Evolutionary conservation across 768 basidiomycete genomes (phyloP).

Genomic region (Lactifluus volemus): DNA sequence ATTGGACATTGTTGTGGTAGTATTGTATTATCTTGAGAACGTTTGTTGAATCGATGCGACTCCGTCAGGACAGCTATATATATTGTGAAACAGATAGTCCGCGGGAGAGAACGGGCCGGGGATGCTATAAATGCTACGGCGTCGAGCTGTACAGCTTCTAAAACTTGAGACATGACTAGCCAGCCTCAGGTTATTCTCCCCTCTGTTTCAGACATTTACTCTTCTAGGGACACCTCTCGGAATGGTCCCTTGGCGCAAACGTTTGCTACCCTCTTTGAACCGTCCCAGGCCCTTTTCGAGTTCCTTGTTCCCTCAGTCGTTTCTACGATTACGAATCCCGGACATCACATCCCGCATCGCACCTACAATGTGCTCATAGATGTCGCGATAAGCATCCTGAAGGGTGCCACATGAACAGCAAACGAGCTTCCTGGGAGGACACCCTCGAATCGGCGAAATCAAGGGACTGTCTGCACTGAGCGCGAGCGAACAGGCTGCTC

Average conservation of each 20-base stretch:
- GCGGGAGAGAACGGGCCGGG: neutral
- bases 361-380: slow-evolving; percentile 52
- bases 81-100: too few relatives aligned
- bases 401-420: slow-evolving; percentile 43
- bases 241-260: slow-evolving; percentile 26
- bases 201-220: slow-evolving; percentile 5
- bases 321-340: slow-evolving; percentile 29
- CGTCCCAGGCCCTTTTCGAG: slow-evolving; percentile 51
- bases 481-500: slow-evolving; percentile 64
- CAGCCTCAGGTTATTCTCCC: slow-evolving; percentile 1
- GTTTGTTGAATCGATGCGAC: neutral
- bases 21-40: neutral
- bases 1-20: neutral
- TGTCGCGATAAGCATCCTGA: slow-evolving; percentile 39
- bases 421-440: slow-evolving; percentile 67
- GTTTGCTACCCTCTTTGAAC: slow-evolving; percentile 32
- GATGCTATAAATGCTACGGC: neutral
- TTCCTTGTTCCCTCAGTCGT: slow-evolving; percentile 55
- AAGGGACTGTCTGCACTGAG: slow-evolving; percentile 68
- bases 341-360: neutral
- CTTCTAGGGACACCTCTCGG: slow-evolving; percentile 4
- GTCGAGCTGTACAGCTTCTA: neutral
- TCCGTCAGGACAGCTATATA: neutral
- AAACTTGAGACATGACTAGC: slow-evolving; percentile 1
- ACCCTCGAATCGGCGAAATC: slow-evolving; percentile 84